Evolutionary conservation across 73 alveolate species (phyloP).

Genomic region (Halteria grandinella): DNA sequence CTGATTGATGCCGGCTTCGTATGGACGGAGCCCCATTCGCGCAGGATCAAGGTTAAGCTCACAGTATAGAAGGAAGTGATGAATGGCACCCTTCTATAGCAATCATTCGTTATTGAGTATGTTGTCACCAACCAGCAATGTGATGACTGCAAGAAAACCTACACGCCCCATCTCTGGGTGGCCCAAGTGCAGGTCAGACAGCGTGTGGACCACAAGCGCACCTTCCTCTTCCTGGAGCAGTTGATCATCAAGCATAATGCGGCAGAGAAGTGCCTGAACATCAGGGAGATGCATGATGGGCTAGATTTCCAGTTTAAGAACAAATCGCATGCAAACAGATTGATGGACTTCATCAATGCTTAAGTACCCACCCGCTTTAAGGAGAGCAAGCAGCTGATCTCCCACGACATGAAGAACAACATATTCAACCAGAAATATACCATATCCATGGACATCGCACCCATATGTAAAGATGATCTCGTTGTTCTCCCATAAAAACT

Average conservation of each 20-base stretch:
- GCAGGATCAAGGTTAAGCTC: constrained; percentile 91
- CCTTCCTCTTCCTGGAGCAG: constrained; percentile 94
- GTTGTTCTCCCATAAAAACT: constrained; percentile 87
- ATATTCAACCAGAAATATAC: constrained; percentile 89
- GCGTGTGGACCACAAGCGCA: constrained; percentile 94
- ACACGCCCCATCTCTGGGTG: constrained; percentile 98
- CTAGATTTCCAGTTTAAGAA: constrained; percentile 93
- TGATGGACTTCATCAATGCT: constrained; percentile 88
- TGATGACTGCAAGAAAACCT: constrained; percentile 95
- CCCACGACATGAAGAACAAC: constrained; percentile 93
- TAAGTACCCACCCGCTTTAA: constrained; percentile 84
- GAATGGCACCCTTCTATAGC: constrained; percentile 79
- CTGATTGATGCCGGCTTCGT: constrained; percentile 93
- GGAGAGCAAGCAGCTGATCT: constrained; percentile 87
- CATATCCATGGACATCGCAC: constrained; percentile 93
- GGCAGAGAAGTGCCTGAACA: constrained; percentile 82
- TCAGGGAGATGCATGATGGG: constrained; percentile 97
- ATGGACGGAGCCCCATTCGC: constrained; percentile 98
- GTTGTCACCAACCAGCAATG: constrained; percentile 93
- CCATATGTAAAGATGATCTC: constrained; percentile 97
- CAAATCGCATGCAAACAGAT: constrained; percentile 90
- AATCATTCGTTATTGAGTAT: constrained; percentile 88
- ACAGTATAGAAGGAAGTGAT: constrained; percentile 94
- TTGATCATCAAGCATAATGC: constrained; percentile 94
- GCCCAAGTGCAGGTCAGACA: constrained; percentile 93